phyloP scores from a whole-genome alignment of 2,329 filamentous ascomycete species.

The Colletotrichum truncatum region DNA sequence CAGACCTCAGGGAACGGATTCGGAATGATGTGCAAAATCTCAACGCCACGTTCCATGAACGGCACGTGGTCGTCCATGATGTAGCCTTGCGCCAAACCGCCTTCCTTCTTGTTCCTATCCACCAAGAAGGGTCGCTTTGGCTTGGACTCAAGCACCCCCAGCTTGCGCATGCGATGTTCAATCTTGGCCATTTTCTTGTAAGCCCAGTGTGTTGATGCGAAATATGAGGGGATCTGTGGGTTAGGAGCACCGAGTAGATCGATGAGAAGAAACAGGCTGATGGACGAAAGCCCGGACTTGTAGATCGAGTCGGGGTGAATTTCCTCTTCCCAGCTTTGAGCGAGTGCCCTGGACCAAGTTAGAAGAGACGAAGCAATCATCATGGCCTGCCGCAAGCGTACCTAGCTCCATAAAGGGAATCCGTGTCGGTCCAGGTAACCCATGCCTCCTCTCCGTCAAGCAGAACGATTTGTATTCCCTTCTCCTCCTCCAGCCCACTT shows the following conservation, averaged over 20 bases:
- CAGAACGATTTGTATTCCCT: slow-evolving; percentile 88
- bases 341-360: slow-evolving; percentile 65
- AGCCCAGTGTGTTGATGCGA: slow-evolving; percentile 91
- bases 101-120: slow-evolving; percentile 64
- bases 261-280: slow-evolving; percentile 89
- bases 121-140: slow-evolving; percentile 68
- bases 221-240: slow-evolving; percentile 85
- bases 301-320: slow-evolving; percentile 79
- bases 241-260: slow-evolving; percentile 81
- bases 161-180: slow-evolving; percentile 76
- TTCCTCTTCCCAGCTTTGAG: slow-evolving; percentile 80
- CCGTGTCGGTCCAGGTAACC: slow-evolving; percentile 77
- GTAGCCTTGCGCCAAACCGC: slow-evolving; percentile 53
- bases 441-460: slow-evolving; percentile 97
- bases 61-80: slow-evolving; percentile 92
- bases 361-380: neutral
- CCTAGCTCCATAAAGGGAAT: slow-evolving; percentile 91
- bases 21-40: slow-evolving; percentile 90
- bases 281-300: slow-evolving; percentile 78
- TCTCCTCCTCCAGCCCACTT: slow-evolving; percentile 73
- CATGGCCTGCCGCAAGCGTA: slow-evolving; percentile 44
- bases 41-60: slow-evolving; percentile 86
- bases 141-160: slow-evolving; percentile 72
- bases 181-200: slow-evolving; percentile 80
- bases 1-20: slow-evolving; percentile 83